Conservation (phyloP, 164 flowering plant genomes). For the Litsea cubeba region DNA sequence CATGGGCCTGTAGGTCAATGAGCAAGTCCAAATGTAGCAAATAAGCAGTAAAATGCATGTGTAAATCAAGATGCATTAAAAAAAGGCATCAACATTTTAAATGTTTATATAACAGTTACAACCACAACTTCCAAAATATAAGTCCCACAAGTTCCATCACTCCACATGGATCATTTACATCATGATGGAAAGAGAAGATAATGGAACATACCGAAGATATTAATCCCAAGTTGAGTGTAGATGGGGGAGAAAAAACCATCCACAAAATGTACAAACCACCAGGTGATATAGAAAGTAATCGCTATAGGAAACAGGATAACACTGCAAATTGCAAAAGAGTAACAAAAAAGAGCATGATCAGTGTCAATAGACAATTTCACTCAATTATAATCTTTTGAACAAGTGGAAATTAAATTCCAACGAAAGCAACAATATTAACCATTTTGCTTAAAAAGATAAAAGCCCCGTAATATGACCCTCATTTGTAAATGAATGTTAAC, state of each 20-base stretch:
- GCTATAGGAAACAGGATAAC: conserved; percentile 76
- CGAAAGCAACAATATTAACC: neutral
- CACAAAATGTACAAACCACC: conserved; percentile 76
- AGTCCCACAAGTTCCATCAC: neutral
- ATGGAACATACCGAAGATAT: conserved; percentile 54
- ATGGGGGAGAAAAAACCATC: conserved; percentile 83
- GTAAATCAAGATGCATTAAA: neutral
- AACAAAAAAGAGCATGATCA: neutral
- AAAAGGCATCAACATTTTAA: neutral
- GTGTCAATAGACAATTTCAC: neutral
- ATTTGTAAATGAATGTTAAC: no score
- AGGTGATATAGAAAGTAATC: conserved; percentile 65
- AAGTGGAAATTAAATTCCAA: neutral
- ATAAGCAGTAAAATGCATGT: neutral
- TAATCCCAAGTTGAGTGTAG: conserved; percentile 53
- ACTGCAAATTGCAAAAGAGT: conserved; percentile 37
- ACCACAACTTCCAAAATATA: neutral
- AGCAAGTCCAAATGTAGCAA: neutral
- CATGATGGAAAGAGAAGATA: neutral
- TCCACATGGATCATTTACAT: neutral
- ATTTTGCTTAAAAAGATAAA: neutral
- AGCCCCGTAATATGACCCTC: neutral
- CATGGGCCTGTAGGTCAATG: neutral
- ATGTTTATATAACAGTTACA: neutral
- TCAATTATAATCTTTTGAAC: no score